These are phyloP conservation scores for Syncephalastrum monosporum DNA, from an alignment of 371 early-diverging fungal genomes.

Conservation along the genomic window DNA sequence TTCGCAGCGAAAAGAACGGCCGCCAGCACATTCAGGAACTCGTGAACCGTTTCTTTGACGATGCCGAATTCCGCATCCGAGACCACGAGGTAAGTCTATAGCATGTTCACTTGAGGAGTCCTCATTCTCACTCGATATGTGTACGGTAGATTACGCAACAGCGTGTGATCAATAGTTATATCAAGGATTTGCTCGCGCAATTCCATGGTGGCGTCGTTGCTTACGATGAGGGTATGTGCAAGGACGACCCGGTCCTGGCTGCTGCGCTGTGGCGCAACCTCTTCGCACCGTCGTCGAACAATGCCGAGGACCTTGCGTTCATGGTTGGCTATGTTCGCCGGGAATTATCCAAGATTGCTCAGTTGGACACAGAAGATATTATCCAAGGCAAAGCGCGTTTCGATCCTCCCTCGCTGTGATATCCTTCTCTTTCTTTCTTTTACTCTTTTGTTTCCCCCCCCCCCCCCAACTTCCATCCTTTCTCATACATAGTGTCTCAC, in stretches of 20 bases:
- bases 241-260: constrained; percentile 88
- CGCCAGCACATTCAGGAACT: constrained; percentile 84
- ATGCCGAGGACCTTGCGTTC: constrained; percentile 57
- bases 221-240: constrained; percentile 91
- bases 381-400: background rate
- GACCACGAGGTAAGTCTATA: constrained; percentile 47
- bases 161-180: constrained; percentile 69
- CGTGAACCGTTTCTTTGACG: constrained; percentile 87
- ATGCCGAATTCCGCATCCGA: constrained; percentile 80
- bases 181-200: constrained; percentile 79
- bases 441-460: no score
- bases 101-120: background rate
- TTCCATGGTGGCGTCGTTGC: constrained; percentile 91
- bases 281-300: constrained; percentile 58
- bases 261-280: constrained; percentile 92
- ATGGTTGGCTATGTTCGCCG: constrained; percentile 65
- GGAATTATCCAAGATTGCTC: constrained; percentile 36
- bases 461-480: no score
- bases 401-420: no score
- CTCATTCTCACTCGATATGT: background rate
- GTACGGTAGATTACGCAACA: constrained; percentile 58
- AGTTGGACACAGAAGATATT: constrained; percentile 3
- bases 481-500: no score
- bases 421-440: no score
- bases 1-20: constrained; percentile 70